These are phyloP conservation scores for Smittium culicis DNA, from an alignment of 371 early-diverging fungal species.

Conservation along the genomic window DNA sequence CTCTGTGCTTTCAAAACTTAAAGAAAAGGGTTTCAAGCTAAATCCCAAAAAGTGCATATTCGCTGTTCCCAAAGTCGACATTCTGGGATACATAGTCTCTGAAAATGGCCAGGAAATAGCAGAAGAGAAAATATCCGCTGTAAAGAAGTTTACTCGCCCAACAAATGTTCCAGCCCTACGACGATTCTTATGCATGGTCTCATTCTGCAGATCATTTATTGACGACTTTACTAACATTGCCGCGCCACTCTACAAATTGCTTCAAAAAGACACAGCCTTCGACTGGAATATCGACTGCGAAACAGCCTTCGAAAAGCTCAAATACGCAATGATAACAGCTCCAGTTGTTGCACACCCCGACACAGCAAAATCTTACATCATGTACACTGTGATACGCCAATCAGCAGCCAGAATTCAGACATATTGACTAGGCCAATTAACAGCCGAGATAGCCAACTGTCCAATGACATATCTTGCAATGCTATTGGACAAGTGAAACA, in stretches of 20 bases:
- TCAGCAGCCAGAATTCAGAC: constrained; percentile 4
- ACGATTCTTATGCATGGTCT: constrained; percentile 27
- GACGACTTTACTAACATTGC: constrained; percentile 17
- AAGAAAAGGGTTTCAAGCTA: background rate
- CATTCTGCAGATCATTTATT: constrained; percentile 27
- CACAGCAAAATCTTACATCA: constrained; percentile 14
- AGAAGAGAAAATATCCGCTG: background rate
- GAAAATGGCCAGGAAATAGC: background rate
- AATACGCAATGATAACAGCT: background rate
- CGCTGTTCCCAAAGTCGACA: background rate
- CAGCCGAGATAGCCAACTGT: background rate
- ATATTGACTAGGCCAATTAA: background rate
- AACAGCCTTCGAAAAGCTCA: constrained; percentile 3
- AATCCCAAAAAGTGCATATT: background rate
- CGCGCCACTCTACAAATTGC: constrained; percentile 17
- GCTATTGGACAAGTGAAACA: background rate
- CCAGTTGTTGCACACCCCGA: constrained; percentile 8
- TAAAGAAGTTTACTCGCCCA: background rate
- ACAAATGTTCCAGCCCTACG: constrained; percentile 8
- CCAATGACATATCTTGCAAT: background rate
- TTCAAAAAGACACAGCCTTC: constrained; percentile 7
- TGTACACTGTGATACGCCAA: constrained; percentile 40
- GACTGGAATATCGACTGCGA: constrained; percentile 5
- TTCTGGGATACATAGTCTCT: background rate
- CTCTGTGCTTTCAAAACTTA: background rate